These are phyloP conservation scores for Geotrichum fermentans DNA, from an alignment of 1,139 yeast genomes.

Conservation along the genomic window DNA sequence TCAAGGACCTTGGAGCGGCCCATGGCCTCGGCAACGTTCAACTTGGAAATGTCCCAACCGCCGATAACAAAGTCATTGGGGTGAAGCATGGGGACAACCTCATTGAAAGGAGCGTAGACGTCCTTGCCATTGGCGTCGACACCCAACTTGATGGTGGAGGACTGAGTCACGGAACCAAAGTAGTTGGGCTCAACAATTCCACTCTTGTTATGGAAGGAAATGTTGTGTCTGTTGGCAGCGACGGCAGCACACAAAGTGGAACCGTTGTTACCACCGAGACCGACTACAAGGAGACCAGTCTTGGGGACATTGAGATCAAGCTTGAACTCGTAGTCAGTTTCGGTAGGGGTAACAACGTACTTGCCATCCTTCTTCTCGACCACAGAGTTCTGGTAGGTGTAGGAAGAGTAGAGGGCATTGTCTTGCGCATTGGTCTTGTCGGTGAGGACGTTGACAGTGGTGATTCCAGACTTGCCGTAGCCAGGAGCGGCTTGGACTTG, in stretches of 20 bases:
- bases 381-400: conserved; percentile 62
- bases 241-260: conserved; percentile 82
- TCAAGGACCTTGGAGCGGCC: conserved; percentile 84
- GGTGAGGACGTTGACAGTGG: conserved; percentile 53
- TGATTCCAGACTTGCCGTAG: conserved; percentile 38
- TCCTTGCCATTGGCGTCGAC: conserved; percentile 78
- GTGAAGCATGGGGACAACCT: conserved; percentile 77
- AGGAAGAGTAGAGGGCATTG: conserved; percentile 59
- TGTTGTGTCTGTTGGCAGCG: conserved; percentile 76
- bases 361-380: conserved; percentile 55
- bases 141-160: conserved; percentile 87
- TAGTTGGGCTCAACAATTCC: conserved; percentile 80
- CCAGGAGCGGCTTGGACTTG: conserved; percentile 34
- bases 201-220: conserved; percentile 76
- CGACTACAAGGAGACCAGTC: conserved; percentile 85
- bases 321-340: conserved; percentile 76
- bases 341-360: conserved; percentile 65
- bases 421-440: conserved; percentile 57
- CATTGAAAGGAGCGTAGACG: conserved; percentile 88
- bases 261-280: conserved; percentile 96
- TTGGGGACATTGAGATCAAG: conserved; percentile 78
- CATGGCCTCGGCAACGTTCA: conserved; percentile 72
- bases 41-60: conserved; percentile 89
- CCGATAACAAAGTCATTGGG: conserved; percentile 89
- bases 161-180: conserved; percentile 93